Evolutionary conservation across 257 asterid species (phyloP), one percentile per base, ranked within the genome.

Genomic region (Plantago ovata): DNA sequence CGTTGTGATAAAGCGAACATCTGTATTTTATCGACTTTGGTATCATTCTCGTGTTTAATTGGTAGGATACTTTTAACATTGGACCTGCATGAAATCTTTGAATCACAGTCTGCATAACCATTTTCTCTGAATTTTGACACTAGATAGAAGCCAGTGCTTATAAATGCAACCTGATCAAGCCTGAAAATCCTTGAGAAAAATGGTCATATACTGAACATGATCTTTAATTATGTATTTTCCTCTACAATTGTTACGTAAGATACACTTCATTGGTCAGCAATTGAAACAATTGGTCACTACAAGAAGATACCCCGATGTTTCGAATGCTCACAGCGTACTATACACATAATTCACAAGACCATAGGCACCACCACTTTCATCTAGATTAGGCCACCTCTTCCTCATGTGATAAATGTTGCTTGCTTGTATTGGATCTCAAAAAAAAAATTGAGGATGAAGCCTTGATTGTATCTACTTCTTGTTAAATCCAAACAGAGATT

Each of bases 401-500:
- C 22, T 49, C 55, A 22, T n/a, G 60, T 36, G 60, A 4, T 13
- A 55, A 16, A 14, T 18, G 61, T 21, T 28, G 24, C 23, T 21
- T 28, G 24, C 23, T 56, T 65, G 42, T 8, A 42, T 47, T 38
- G 56, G 38, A 65, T 12, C 56, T 58, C 63, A 24, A 42, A 9
- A 10, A 13, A 13, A 63, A n/a, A 52, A 33, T 23, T 47, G 28
- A 9, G 14, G 21, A n/a, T 18, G 62, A 56, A 21, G 23, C 61
- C 36, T 48, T 46, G 45, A 45, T 47, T 18, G 48, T 39, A 40
- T 63, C 58, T 66, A 86, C 67, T 86, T 73, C 82, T 91, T 87
- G 65, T 78, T 74, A 74, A 91, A 87, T 59, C 96, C 96, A 55
- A 92, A 87, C 14, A 92, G 56, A 43, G 96, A 87, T 68, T 92